Evolutionary conservation across 2,329 filamentous ascomycete species (phyloP).

Genomic region (Torrubiella hemipterigena): DNA sequence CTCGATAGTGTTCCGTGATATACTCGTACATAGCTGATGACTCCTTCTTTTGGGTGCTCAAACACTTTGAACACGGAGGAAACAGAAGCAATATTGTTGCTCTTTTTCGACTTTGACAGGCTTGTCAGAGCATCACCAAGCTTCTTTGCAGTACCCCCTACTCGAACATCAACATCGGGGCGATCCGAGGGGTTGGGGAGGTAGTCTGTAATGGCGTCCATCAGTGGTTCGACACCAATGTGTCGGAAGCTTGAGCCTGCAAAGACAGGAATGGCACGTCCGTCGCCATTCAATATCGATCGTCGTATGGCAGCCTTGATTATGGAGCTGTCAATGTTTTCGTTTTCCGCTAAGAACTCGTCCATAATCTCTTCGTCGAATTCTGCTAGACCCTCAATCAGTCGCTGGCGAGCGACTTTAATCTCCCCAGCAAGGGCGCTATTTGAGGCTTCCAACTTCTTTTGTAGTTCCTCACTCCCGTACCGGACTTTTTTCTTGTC

Average conservation of each 20-base stretch:
- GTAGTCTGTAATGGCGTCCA: conserved; percentile 81
- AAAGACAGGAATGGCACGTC: conserved; percentile 73
- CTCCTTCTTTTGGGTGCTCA: conserved; percentile 72
- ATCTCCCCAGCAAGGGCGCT: conserved; percentile 55
- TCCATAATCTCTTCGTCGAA: conserved; percentile 81
- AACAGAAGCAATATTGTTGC: conserved; percentile 28
- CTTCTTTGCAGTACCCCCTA: conserved; percentile 40
- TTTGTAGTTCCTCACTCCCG: conserved; percentile 15
- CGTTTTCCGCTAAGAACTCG: conserved; percentile 65
- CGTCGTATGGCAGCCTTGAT: conserved; percentile 66
- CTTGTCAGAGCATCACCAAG: conserved; percentile 24
- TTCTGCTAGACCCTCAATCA: conserved; percentile 78
- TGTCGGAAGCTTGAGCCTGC: conserved; percentile 89
- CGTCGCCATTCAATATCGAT: conserved; percentile 55
- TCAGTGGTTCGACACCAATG: conserved; percentile 81
- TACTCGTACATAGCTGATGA: conserved; percentile 83
- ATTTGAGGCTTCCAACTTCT: conserved; percentile 28
- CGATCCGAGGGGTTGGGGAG: conserved; percentile 73
- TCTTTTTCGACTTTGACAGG: conserved; percentile 23
- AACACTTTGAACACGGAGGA: conserved; percentile 89
- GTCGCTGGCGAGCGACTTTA: conserved; percentile 58
- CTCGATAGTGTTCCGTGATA: conserved; percentile 73
- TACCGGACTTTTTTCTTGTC: conserved; percentile 26
- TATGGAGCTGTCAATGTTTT: conserved; percentile 55
- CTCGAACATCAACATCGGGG: conserved; percentile 64